Evolutionary conservation across 306 rosid species (phyloP).

Genomic region (Vigna mungo): DNA sequence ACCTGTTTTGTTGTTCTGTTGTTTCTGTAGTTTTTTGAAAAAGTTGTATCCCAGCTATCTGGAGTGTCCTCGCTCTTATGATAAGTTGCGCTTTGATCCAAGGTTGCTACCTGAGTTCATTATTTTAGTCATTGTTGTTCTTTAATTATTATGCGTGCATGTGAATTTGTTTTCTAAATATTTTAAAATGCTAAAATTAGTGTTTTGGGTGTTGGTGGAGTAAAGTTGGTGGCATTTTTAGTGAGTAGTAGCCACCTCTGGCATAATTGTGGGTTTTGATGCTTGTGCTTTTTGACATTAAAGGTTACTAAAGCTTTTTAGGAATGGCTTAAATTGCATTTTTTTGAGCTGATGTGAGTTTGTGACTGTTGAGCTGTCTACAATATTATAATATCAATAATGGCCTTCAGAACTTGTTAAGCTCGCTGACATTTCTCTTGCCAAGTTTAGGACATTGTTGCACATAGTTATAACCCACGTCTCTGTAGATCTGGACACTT

Average conservation of each 20-base stretch:
- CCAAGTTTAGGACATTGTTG: constrained; percentile 19
- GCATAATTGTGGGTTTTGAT: constrained; percentile 18
- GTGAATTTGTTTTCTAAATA: background rate
- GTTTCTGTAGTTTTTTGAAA: constrained; percentile 73
- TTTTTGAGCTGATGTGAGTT: constrained; percentile 23
- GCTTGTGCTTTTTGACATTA: constrained; percentile 24
- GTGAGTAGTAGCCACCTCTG: constrained; percentile 19
- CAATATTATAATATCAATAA: constrained; percentile 10
- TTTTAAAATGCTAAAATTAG: constrained; percentile 1
- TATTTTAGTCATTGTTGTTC: constrained; percentile 11
- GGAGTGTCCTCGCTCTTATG: constrained; percentile 97
- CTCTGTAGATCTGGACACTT: constrained; percentile 21
- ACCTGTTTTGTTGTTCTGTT: constrained; percentile 44
- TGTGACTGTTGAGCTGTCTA: constrained; percentile 21
- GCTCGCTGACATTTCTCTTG: constrained; percentile 1
- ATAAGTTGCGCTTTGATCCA: constrained; percentile 95
- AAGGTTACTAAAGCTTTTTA: constrained; percentile 19
- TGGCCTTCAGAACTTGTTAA: constrained; percentile 7
- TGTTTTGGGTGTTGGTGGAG: constrained; percentile 32
- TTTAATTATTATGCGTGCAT: constrained; percentile 7
- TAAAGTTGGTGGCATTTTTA: constrained; percentile 29
- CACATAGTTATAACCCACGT: constrained; percentile 14
- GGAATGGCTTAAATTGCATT: constrained; percentile 33
- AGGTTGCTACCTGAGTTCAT: constrained; percentile 60
- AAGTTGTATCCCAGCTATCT: constrained; percentile 75